Conservation (phyloP, 768 basidiomycete species). For the Leccinum boreale region DNA sequence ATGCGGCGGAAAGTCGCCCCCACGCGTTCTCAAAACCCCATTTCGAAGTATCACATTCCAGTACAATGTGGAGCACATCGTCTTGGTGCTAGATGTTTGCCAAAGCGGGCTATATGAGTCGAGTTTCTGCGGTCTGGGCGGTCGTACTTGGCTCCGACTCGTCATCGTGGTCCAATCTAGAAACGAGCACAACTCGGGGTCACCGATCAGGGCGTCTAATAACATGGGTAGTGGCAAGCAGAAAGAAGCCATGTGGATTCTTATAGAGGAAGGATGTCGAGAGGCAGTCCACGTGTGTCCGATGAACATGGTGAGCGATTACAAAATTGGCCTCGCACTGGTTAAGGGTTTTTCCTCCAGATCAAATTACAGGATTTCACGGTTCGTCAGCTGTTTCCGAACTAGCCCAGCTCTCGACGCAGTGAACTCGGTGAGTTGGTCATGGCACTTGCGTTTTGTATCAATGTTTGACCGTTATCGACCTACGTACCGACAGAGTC, state of each 20-base stretch:
- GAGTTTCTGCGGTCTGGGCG: constrained; percentile 36
- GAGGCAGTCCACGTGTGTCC: neutral
- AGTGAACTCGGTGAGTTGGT: neutral
- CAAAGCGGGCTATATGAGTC: constrained; percentile 48
- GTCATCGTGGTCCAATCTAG: constrained; percentile 46
- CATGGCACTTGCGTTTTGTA: neutral
- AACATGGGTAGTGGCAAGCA: neutral
- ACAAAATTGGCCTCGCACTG: neutral
- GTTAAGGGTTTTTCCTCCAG: neutral
- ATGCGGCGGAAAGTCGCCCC: constrained; percentile 38
- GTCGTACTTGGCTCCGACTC: neutral
- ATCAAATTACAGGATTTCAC: neutral
- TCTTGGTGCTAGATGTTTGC: constrained; percentile 38
- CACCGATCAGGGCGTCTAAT: neutral
- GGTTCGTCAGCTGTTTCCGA: neutral
- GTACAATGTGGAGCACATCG: constrained; percentile 12
- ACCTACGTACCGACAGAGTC: neutral
- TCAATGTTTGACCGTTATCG: neutral
- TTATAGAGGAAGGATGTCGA: neutral
- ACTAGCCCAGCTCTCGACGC: neutral
- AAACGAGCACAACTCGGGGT: constrained; percentile 39
- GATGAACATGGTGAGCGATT: neutral
- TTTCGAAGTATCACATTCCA: constrained; percentile 27
- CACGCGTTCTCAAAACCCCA: constrained; percentile 50
- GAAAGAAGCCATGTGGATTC: constrained; percentile 18